Conservation (phyloP, 2,329 filamentous ascomycete genomes). For the Diaporthe nobilis region DNA sequence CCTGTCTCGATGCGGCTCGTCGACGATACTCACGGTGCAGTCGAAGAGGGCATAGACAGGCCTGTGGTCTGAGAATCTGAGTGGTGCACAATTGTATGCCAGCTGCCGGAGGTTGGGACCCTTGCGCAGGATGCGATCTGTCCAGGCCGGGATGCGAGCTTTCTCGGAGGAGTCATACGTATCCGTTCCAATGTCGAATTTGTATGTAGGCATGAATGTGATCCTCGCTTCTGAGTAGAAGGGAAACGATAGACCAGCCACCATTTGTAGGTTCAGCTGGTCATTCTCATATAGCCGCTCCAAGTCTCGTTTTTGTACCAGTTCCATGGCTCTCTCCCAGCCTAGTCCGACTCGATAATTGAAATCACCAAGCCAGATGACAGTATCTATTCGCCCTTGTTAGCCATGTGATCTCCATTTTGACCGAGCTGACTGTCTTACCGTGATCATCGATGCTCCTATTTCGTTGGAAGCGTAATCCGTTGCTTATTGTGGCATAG, state of each 20-base stretch:
- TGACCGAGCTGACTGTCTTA: conserved; percentile 48
- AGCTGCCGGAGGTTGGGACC: conserved; percentile 86
- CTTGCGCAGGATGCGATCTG: conserved; percentile 91
- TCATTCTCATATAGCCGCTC: conserved; percentile 91
- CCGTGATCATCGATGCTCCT: conserved; percentile 92
- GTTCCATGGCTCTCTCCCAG: conserved; percentile 81
- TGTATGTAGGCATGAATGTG: conserved; percentile 93
- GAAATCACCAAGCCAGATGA: conserved; percentile 98
- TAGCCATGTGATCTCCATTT: conserved; percentile 40
- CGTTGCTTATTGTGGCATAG: conserved; percentile 89
- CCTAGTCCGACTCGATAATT: conserved; percentile 95
- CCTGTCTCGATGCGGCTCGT: conserved; percentile 79
- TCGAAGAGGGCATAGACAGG: conserved; percentile 93
- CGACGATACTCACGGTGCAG: conserved; percentile 84
- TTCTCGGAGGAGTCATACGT: conserved; percentile 97
- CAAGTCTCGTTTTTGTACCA: conserved; percentile 81
- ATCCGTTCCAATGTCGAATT: conserved; percentile 91
- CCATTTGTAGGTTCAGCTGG: conserved; percentile 97
- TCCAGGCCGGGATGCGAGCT: conserved; percentile 95
- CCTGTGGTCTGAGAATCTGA: conserved; percentile 95
- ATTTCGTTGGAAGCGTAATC: conserved; percentile 91
- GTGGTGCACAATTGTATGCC: conserved; percentile 84
- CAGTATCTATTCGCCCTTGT: conserved; percentile 65
- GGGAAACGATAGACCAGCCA: conserved; percentile 88
- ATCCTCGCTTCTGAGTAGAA: conserved; percentile 94